Evolutionary conservation across 176 grass and related monocot species (phyloP), one percentile per base, ranked within the genome.

Genomic region (Bromus sterilis): DNA sequence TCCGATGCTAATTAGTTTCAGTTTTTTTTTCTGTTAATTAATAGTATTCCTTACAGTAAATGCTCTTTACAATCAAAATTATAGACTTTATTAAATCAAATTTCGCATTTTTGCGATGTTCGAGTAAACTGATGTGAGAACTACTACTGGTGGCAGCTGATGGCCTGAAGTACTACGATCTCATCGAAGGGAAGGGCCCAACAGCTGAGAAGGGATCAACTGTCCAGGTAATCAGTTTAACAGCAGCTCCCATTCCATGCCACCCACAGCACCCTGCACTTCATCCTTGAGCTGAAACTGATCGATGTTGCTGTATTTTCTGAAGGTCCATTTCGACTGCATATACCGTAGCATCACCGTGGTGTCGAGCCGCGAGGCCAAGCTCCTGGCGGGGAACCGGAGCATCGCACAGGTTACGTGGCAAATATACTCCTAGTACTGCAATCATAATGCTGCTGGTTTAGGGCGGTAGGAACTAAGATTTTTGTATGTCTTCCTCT

Each of bases 271-370:
- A 21, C 29, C 2, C 48, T 51, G 48, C 18, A 20, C 43, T 79
- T 42, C 41, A 6, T 11, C 82, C 43, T 39, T 81, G 29, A 28
- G 64, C 56, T 36, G 21, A 7, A 23, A 44, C 3, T 82, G 16
- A 72, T 78, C 26, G 30, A 0, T 20, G 24, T 6, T 30, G 41
- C 1, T 46, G 7, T 72, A n/a, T 71, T 1, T 57, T 44, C 66
- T 84, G 2, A 88, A 95, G 95, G 95, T 98, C 56, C 90, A 98
- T 81, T 98, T 98, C 30, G 95, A 98, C 43, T 98, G 92, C 66
- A 39, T 93, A 29, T 98, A 95, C 88, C 90, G 88, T 7, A 82
- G 95, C 31, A 91, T 98, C 70, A 95, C 92, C 0, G 90, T 93
- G 1, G 86, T 98, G 60, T 98, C 92, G 29, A 95, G 88, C 84